Base-by-base conservation (phyloP, 345 rosid species). In the Heritiera fomes region DNA sequence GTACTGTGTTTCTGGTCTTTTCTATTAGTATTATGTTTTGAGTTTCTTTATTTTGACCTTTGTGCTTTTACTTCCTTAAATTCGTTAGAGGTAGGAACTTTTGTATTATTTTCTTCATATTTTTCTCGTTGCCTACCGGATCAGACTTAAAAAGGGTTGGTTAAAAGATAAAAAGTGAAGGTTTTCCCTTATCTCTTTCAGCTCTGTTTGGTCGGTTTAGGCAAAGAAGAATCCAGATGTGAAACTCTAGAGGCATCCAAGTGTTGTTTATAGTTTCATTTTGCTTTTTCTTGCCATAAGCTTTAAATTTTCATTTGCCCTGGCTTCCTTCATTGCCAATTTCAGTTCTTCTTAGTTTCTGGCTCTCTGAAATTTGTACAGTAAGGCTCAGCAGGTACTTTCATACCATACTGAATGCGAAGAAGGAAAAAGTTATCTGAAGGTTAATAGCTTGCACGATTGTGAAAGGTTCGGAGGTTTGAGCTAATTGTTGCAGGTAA, bases 11-110 rank as follows among this genome's bases (percentile, higher is more conserved):
- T 34, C 38, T 34, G 43, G 84, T 77, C 11, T 49, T 64, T 82
- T 84, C 83, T 75, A 71, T 74, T 82, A 79, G 78, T 64, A 74
- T 81, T 80, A 62, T 69, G 77, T 81, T 76, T 30, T 62, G 56
- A 47, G 46, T 71, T 78, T 63, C 70, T 41, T 78, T 85, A 83
- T 46, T 77, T 45, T 71, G 56, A 63, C 49, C 58, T 75, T 3
- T 69, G 53, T 82, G 52, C 28, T 76, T 66, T 55, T n/a, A 4
- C 38, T 66, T 64, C 40, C 52, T 18, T 63, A 2, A 53, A 5
- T 61, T 12, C 56, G 63, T 56, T 74, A 59, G 63, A 34, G 63
- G 18, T 45, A 9, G 34, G 46, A 56, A 34, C 0, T 34, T 34
- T 34, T 49, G 6, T 47, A 30, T 68, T 30, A 30, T 32, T 74